A percentile compares a stretch with the other conserved stretches of the same genome.
These are phyloP conservation scores for Elaeagnus macrophylla DNA, from an alignment of 306 rosid genomes.

Conservation along the genomic window DNA sequence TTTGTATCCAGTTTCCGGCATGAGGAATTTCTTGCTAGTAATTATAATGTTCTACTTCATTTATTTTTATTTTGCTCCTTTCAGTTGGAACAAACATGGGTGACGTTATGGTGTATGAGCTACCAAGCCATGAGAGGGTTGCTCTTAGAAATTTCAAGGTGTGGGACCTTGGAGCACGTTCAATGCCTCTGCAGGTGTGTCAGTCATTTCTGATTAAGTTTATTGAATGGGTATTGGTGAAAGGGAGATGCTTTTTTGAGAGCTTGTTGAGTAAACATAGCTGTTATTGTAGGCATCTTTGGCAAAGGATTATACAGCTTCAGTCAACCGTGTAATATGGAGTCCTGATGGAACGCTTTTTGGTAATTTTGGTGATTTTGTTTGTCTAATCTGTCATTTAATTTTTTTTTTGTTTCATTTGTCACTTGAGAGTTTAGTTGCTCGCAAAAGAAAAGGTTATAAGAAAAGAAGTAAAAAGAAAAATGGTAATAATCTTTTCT, in stretches of 20 bases:
- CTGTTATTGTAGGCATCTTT: constrained; percentile 47
- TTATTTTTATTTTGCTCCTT: constrained; percentile 4
- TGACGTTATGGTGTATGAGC: constrained; percentile 81
- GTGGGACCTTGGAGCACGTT: constrained; percentile 55
- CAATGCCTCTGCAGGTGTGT: constrained; percentile 73
- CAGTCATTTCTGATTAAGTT: constrained; percentile 11
- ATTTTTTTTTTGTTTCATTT: no score
- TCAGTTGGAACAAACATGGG: constrained; percentile 94
- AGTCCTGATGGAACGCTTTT: constrained; percentile 73
- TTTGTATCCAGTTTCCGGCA: neutral
- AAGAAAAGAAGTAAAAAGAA: constrained; percentile 8
- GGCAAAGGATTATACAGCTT: constrained; percentile 45
- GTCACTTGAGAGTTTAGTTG: constrained; percentile 8
- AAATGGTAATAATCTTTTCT: constrained; percentile 9
- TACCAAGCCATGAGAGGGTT: constrained; percentile 64
- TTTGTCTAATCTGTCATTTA: no score
- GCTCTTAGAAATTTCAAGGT: constrained; percentile 56
- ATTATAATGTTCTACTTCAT: no score
- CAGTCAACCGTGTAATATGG: constrained; percentile 75
- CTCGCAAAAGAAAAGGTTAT: constrained; percentile 33
- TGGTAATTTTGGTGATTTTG: constrained; percentile 31
- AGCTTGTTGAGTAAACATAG: constrained; percentile 2
- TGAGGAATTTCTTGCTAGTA: no score
- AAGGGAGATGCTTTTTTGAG: neutral
- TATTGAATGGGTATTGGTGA: constrained; percentile 14